These are phyloP conservation scores for Huntiella omanensis DNA, from an alignment of 2,329 filamentous ascomycete species.

Conservation along the genomic window DNA sequence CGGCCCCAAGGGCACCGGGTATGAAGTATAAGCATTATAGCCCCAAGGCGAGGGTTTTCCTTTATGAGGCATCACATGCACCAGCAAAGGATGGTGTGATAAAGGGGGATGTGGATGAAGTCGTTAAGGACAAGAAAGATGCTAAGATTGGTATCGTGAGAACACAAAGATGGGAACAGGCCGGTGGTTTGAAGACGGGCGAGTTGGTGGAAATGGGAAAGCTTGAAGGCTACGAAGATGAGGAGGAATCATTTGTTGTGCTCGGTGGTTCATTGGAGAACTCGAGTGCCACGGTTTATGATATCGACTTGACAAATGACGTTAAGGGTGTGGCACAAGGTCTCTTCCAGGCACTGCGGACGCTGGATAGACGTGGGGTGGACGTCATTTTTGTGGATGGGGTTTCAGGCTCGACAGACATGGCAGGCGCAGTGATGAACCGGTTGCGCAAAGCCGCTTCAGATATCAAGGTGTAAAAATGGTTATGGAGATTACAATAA, in stretches of 20 bases:
- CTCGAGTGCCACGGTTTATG: constrained; percentile 32
- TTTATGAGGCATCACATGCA: constrained; percentile 46
- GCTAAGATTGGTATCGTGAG: constrained; percentile 32
- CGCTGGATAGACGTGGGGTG: constrained; percentile 61
- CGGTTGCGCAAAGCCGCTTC: constrained; percentile 60
- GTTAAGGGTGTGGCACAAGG: constrained; percentile 63
- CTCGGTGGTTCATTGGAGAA: constrained; percentile 18
- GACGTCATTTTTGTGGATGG: constrained; percentile 84
- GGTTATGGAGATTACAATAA: background rate
- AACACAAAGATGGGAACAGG: constrained; percentile 32
- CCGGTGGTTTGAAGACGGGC: constrained; percentile 22
- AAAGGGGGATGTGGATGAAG: constrained; percentile 18
- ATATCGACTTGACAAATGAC: constrained; percentile 54
- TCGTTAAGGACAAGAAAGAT: constrained; percentile 13
- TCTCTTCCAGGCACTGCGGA: constrained; percentile 70
- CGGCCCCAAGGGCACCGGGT: constrained; percentile 66
- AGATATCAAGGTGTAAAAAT: constrained; percentile 28
- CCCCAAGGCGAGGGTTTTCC: constrained; percentile 65
- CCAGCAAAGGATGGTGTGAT: constrained; percentile 20
- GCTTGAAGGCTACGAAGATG: constrained; percentile 16
- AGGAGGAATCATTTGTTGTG: constrained; percentile 20
- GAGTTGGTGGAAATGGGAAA: constrained; percentile 15
- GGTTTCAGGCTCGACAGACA: constrained; percentile 58
- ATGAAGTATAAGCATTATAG: constrained; percentile 99
- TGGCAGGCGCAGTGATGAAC: constrained; percentile 78